Conservation (phyloP, 1,284 basidiomycete species). For the Cerioporus squamosus region DNA sequence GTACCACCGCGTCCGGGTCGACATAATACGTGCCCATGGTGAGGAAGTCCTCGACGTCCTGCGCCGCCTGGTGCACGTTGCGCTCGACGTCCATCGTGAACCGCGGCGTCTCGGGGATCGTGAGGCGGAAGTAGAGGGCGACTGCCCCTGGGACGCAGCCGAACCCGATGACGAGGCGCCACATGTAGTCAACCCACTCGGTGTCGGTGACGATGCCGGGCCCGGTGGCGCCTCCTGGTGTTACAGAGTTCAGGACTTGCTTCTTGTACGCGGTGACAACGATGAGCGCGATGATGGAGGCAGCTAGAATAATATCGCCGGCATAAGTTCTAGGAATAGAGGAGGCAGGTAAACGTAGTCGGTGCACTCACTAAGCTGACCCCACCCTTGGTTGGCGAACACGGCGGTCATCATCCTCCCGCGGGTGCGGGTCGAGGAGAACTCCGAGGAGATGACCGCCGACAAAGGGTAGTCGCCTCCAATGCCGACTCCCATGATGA, state of each 20-base stretch:
- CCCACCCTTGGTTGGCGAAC: slow-evolving; percentile 61
- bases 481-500: slow-evolving; percentile 54
- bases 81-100: slow-evolving; percentile 92
- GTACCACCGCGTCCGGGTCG: slow-evolving; percentile 61
- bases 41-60: slow-evolving; percentile 72
- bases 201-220: slow-evolving; percentile 39
- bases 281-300: slow-evolving; percentile 60
- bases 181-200: slow-evolving; percentile 59
- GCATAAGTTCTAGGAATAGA: no score
- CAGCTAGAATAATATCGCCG: slow-evolving; percentile 36
- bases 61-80: slow-evolving; percentile 74
- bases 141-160: slow-evolving; percentile 69
- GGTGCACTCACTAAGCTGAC: slow-evolving; percentile 46
- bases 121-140: slow-evolving; percentile 78
- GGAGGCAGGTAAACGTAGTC: slow-evolving; percentile 8
- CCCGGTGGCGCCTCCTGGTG: no score
- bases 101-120: slow-evolving; percentile 79
- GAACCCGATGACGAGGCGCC: slow-evolving; percentile 74
- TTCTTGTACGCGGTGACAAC: slow-evolving; percentile 61
- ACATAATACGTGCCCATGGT: slow-evolving; percentile 50
- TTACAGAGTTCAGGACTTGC: slow-evolving; percentile 40
- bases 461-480: slow-evolving; percentile 61
- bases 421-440: slow-evolving; percentile 59
- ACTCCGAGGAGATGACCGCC: slow-evolving; percentile 61
- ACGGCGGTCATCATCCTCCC: slow-evolving; percentile 62